Evolutionary conservation across 805 yeast species (phyloP), one percentile per base, ranked within the genome.

Genomic region (Phaffomyces thermotolerans): DNA sequence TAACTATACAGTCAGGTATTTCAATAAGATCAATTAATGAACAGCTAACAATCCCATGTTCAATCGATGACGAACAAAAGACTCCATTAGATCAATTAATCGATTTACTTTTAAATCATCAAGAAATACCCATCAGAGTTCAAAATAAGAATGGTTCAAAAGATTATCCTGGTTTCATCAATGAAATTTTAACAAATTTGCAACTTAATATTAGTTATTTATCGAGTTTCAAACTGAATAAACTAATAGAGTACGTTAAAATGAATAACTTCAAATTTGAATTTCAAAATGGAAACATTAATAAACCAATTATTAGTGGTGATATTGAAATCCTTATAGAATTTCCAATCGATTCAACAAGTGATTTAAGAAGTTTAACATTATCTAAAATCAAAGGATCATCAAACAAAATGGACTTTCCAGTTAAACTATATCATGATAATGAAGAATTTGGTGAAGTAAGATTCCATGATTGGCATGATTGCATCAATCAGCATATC

Each of bases 401-500:
- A 10, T 27, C 53, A 4, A 15, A 17, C 3, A 10, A 6, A 6
- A 23, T 17, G 8, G 15, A 39, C n/a, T 15, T 32, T 15, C 43
- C 46, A 8, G 40, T 43, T 13, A 59, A 61, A 34, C 54, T 78
- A 32, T 64, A 52, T 40, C 71, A 72, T 47, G 51, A 66, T 6
- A 67, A 45, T 3, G 48, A 45, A 14, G 64, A 63, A 43, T 76
- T 78, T 55, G 71, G 74, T 6, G 62, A 66, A n/a, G 54, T 76
- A 13, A 64, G 66, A 5, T 52, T 73, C 51, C 54, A 55, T 9
- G 67, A 66, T 7, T 78, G 82, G 82, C 63, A 64, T 22, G 48
- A 52, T n/a, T 65, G 75, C 6, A 58, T 59, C 1, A 72, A 78
- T 5, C 58, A 43, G 30, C 34, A 47, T 18, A 43, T 52, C 30